These are phyloP conservation scores for Lactarius vividus DNA, from an alignment of 768 basidiomycete species.

Conservation along the genomic window DNA sequence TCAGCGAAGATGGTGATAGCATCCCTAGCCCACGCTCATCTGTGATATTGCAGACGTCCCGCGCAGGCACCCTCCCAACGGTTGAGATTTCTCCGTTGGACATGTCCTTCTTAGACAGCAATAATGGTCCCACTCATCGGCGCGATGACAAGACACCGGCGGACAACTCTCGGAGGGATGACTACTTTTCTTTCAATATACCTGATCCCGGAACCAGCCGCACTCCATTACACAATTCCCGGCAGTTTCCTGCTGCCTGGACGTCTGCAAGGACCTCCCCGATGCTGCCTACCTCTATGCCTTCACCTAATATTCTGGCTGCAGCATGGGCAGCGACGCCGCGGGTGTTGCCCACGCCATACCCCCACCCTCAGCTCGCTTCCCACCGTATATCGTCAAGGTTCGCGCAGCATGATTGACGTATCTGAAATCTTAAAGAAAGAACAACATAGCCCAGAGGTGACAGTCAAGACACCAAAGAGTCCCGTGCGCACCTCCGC, in stretches of 20 bases:
- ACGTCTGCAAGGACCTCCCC: constrained; percentile 11
- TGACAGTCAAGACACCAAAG: constrained; percentile 11
- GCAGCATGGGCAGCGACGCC: constrained; percentile 13
- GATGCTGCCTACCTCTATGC: constrained; percentile 21
- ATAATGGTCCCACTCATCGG: constrained; percentile 10
- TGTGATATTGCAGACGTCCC: neutral
- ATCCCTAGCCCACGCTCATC: neutral
- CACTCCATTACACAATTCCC: neutral
- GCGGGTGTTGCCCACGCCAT: constrained; percentile 32
- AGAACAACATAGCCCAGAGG: constrained; percentile 15
- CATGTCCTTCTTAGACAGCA: constrained; percentile 26
- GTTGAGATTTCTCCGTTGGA: constrained; percentile 22
- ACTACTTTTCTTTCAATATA: constrained; percentile 35
- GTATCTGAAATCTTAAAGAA: constrained; percentile 20
- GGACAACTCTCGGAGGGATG: constrained; percentile 13
- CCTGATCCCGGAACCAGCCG: constrained; percentile 8
- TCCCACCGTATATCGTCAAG: constrained; percentile 23
- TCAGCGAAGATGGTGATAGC: constrained; percentile 27
- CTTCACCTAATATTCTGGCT: neutral
- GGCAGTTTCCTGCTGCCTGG: neutral
- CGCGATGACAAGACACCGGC: constrained; percentile 22
- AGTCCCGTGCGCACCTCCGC: neutral
- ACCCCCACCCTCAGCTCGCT: constrained; percentile 17
- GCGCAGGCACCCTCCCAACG: constrained; percentile 6
- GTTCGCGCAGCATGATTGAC: constrained; percentile 26